Evolutionary conservation across 1,284 basidiomycete species (phyloP).

Genomic region (Schizopora paradoxa): DNA sequence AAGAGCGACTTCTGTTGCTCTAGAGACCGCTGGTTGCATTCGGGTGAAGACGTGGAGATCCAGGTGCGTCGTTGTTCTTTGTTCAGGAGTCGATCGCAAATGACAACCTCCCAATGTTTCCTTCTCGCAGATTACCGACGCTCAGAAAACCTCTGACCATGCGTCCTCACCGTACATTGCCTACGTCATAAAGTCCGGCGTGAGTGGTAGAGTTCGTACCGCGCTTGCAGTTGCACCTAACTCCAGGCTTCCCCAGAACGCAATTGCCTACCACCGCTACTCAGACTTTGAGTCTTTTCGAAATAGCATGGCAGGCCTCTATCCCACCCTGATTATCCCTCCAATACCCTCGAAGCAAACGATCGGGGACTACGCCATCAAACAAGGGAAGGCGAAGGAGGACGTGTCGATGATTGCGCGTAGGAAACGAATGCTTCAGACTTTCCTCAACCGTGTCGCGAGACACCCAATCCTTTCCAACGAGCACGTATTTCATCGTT

Average conservation of each 20-base stretch:
- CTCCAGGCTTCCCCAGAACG: constrained; percentile 43
- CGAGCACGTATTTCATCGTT: constrained; percentile 92
- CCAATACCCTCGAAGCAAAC: constrained; percentile 98
- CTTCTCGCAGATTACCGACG: constrained; percentile 75
- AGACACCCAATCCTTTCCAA: constrained; percentile 91
- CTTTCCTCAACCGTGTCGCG: constrained; percentile 87
- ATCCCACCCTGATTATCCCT: constrained; percentile 95
- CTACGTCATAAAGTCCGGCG: constrained; percentile 90
- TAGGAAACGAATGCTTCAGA: constrained; percentile 91
- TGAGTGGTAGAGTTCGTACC: constrained; percentile 37
- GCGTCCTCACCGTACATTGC: constrained; percentile 88
- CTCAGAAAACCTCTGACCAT: constrained; percentile 89
- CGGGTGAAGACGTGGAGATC: constrained; percentile 75
- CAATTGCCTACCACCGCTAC: constrained; percentile 88
- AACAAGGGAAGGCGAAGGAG: constrained; percentile 95
- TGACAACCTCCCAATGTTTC: constrained; percentile 1
- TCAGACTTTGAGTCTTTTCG: constrained; percentile 97
- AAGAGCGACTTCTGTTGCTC: constrained; percentile 74
- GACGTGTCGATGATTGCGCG: constrained; percentile 89
- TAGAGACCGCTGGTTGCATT: constrained; percentile 70
- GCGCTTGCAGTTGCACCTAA: constrained; percentile 7
- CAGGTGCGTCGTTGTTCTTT: constrained; percentile 43
- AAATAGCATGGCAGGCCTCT: constrained; percentile 77
- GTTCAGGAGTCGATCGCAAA: constrained; percentile 7
- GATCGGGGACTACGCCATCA: constrained; percentile 93